A percentile compares a stretch with the other conserved stretches of the same genome.
phyloP scores from a whole-genome alignment of 2,329 filamentous ascomycete genomes.

The Alternaria gansuensis region DNA sequence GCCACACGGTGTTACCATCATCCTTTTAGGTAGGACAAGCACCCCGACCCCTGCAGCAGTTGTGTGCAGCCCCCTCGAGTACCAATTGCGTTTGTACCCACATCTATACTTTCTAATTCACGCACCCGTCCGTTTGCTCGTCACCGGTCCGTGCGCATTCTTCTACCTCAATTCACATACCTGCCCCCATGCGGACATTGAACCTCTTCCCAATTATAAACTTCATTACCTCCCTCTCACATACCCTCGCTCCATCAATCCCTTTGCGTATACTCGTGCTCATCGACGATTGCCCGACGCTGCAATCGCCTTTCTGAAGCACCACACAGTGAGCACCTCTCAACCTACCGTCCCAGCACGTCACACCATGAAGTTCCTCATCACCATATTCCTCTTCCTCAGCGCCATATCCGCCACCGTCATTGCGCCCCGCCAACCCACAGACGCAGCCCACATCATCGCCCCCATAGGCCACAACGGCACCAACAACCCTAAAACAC shows the following conservation, averaged over 20 bases:
- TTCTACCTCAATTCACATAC: constrained; percentile 2
- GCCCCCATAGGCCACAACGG: not conserved
- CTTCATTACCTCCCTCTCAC: not conserved
- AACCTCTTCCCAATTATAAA: not conserved
- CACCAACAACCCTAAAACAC: not conserved
- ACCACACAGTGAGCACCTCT: not conserved
- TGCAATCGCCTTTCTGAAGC: not conserved
- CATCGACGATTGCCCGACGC: not conserved
- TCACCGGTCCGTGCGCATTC: not conserved
- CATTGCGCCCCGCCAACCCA: not conserved
- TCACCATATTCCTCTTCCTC: not conserved
- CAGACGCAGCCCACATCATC: not conserved
- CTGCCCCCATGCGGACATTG: not conserved
- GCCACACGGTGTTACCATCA: not conserved
- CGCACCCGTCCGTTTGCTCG: constrained; percentile 7
- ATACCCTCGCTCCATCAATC: not conserved
- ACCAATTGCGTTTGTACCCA: not conserved
- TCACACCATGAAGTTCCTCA: constrained; percentile 14
- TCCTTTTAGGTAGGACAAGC: not conserved
- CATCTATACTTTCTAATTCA: not conserved
- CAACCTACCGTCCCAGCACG: not conserved
- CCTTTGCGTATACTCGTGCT: not conserved
- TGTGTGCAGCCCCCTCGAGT: not conserved
- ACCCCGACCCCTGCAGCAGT: not conserved
- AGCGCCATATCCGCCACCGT: not conserved